Conservation (phyloP, 441 rosid species). For the Populus hybrid region DNA sequence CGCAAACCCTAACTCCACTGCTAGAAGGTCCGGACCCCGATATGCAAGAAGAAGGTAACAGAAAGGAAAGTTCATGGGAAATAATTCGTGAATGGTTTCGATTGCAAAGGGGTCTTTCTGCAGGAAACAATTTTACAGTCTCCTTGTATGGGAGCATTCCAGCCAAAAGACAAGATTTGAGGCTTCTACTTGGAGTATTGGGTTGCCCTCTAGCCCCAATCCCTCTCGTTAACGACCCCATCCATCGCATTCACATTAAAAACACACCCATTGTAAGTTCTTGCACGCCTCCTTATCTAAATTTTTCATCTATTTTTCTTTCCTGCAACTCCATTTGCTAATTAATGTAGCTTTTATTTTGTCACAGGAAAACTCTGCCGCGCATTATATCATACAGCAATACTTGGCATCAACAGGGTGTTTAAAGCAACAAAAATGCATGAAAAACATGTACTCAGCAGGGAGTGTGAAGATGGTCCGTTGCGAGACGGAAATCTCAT, state of each 20-base stretch:
- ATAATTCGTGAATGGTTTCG: slow-evolving; percentile 85
- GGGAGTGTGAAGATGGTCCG: slow-evolving; percentile 80
- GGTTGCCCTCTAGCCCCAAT: slow-evolving; percentile 94
- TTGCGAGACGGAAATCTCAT: slow-evolving; percentile 79
- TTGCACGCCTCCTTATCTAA: background rate
- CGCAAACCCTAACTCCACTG: slow-evolving; percentile 71
- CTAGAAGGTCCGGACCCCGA: slow-evolving; percentile 96
- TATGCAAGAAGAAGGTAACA: slow-evolving; percentile 63
- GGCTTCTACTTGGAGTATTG: slow-evolving; percentile 78
- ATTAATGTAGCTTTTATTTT: background rate
- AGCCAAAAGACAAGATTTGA: slow-evolving; percentile 56
- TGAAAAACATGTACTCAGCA: slow-evolving; percentile 73
- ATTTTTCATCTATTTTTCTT: background rate
- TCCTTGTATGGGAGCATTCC: slow-evolving; percentile 35
- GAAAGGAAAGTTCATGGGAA: slow-evolving; percentile 86
- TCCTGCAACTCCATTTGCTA: background rate
- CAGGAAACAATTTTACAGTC: slow-evolving; percentile 22
- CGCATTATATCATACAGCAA: slow-evolving; percentile 79
- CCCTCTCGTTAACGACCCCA: slow-evolving; percentile 41
- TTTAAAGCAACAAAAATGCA: slow-evolving; percentile 47
- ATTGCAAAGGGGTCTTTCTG: slow-evolving; percentile 49
- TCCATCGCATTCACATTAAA: slow-evolving; percentile 38
- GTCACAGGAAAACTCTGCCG: slow-evolving; percentile 61
- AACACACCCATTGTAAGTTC: slow-evolving; percentile 52
- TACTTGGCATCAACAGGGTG: slow-evolving; percentile 89